Evolutionary conservation across 352 stramenopile species (phyloP), one percentile per base, ranked within the genome.

Genomic region (Phytopythium chamaehyphon): DNA sequence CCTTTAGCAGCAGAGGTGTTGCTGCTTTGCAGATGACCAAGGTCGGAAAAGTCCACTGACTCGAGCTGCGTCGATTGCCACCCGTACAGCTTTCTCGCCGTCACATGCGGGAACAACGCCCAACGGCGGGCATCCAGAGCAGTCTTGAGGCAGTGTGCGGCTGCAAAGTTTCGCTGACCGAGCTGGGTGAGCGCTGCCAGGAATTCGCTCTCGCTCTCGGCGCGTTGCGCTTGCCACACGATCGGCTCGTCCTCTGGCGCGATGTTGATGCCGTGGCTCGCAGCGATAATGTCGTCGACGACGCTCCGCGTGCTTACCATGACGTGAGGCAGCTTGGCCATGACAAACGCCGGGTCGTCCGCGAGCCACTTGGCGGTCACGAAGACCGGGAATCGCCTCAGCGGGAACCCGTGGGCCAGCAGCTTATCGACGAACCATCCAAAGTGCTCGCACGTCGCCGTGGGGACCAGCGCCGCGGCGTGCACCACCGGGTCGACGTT

Each of bases 381-480:
- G 23, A 75, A 72, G 18, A 82, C 37, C 12, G 63, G 62, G 31
- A 76, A 74, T 26, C 67, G 61, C 6, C 65, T 62, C 36, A 82
- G 31, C 10, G 71, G 68, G 54, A 77, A 82, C 1, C 71, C 71
- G 43, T 75, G 70, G 12, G 64, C 58, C 4, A 75, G 55, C 37
- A 82, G 53, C 39, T 79, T 76, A 14, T 64, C 51, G 19, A 82
- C 45, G 45, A 82, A 82, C 71, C 71, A 82, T 21, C 47, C 46
- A 23, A 60, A 73, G 48, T 82, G 69, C 18, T 57, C 44, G 1
- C 45, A 40, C 2, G 47, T 64, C 21, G 51, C 51, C 8, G 76
- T 60, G 0, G 71, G 71, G 12, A 76, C 71, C 0, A 76, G 63
- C 18, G 68, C 71, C 8, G 57, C 59, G 7, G 71, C 68, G 42